Conservation (phyloP, 257 asterid species). For the Eustoma russellianum region DNA sequence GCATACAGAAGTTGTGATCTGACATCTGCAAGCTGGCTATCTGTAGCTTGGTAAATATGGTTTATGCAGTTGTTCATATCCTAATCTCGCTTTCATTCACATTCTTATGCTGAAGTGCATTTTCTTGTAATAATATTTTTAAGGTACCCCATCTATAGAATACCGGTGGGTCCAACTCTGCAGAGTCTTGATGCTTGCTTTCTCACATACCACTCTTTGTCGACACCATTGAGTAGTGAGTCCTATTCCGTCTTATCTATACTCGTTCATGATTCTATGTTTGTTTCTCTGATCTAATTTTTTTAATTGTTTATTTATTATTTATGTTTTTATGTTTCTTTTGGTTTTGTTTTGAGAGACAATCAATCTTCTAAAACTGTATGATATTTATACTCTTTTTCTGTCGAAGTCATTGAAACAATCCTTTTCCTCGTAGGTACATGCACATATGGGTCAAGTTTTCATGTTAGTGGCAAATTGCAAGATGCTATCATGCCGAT, state of each 20-base stretch:
- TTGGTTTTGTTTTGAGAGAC: too few relatives aligned
- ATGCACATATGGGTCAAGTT: conserved; percentile 8
- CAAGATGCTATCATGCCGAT: conserved; percentile 17
- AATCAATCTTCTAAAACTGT: too few relatives aligned
- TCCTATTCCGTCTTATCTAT: conserved; percentile 5
- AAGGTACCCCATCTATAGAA: conserved; percentile 95
- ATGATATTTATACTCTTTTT: background rate
- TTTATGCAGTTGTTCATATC: background rate
- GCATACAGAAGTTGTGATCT: conserved; percentile 74
- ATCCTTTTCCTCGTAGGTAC: conserved; percentile 8
- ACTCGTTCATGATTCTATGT: too few relatives aligned
- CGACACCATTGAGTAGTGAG: conserved; percentile 59
- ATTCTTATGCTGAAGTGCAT: conserved; percentile 1
- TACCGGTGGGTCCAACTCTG: conserved; percentile 91
- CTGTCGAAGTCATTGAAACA: background rate
- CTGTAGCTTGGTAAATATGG: conserved; percentile 76
- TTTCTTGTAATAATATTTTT: conserved; percentile 2
- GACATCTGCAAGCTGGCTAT: conserved; percentile 79
- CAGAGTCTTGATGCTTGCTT: conserved; percentile 90
- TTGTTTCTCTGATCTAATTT: too few relatives aligned
- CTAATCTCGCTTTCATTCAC: background rate
- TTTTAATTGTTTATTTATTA: too few relatives aligned
- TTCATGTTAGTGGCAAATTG: conserved; percentile 24
- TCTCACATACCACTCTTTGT: conserved; percentile 74
- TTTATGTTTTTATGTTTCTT: too few relatives aligned